A percentile compares a stretch with the other conserved stretches of the same genome.
Conservation (phyloP, 768 basidiomycete genomes). For the Pisolithus sp. region DNA sequence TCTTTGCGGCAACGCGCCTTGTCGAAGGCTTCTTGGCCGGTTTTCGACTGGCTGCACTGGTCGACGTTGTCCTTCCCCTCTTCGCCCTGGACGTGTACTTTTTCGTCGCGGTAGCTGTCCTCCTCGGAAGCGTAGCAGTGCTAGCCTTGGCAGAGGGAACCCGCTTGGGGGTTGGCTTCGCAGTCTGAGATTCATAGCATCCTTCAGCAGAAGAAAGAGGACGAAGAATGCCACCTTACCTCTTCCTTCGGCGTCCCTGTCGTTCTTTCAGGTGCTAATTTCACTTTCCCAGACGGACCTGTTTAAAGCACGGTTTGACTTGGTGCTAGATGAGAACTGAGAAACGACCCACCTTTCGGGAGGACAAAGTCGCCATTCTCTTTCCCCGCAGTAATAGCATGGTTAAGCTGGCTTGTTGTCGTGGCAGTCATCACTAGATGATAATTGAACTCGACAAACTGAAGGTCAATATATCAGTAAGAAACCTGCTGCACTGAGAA, state of each 20-base stretch:
- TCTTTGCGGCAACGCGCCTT: conserved; percentile 3
- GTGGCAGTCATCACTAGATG: conserved; percentile 40
- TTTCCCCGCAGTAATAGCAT: conserved; percentile 48
- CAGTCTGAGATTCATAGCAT: conserved; percentile 6
- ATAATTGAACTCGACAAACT: conserved; percentile 54
- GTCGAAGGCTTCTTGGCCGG: conserved; percentile 2
- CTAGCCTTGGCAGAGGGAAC: neutral
- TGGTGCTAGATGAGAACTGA: neutral
- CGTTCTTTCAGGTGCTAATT: conserved; percentile 12
- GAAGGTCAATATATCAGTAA: neutral
- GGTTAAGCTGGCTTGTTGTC: conserved; percentile 43
- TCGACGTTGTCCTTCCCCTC: conserved; percentile 12
- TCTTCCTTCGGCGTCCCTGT: conserved; percentile 11
- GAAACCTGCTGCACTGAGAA: neutral
- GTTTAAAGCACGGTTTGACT: neutral
- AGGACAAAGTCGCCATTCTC: conserved; percentile 47
- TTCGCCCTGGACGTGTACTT: conserved; percentile 23
- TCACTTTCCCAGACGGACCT: conserved; percentile 26
- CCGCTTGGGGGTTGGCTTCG: conserved; percentile 5
- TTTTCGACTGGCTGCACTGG: conserved; percentile 3
- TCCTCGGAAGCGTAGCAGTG: neutral
- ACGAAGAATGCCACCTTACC: neutral
- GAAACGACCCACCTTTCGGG: conserved; percentile 39
- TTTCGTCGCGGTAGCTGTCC: conserved; percentile 4
- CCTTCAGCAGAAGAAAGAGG: neutral